Evolutionary conservation across 2,329 filamentous ascomycete species (phyloP), one percentile per base, ranked within the genome.

Genomic region (Beauveria pseudobassiana): DNA sequence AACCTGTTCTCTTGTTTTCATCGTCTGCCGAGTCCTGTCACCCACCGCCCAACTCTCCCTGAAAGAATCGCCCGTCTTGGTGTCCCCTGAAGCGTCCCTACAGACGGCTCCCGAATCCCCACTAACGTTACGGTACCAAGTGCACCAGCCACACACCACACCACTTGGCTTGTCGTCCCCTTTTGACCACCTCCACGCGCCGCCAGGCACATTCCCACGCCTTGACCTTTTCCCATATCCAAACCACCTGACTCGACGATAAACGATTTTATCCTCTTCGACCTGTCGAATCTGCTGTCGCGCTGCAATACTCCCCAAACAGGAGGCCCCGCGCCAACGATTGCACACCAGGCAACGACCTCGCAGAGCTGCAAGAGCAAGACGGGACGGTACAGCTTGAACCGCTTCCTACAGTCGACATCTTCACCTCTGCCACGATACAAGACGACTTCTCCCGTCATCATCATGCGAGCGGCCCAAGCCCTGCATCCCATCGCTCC

Each of bases 381-480:
- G 49, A 60, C 48, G 14, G 22, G 55, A 58, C 49, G 26, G 56
- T 22, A 43, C 38, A 28, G 24, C 34, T 59, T 52, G 46, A 24
- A 40, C 55, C 34, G 56, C 46, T 30, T 59, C 56, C 56, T 22
- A 43, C 56, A 26, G 46, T 45, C 48, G 56, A 49, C 46, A 26
- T 45, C 57, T 30, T 51, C 49, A 49, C 48, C 48, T 49, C 57
- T 46, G 48, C 57, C 34, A 60, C 57, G 48, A 52, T 26, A 34
- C 57, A 40, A 60, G 53, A 24, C 57, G 49, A 46, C 51, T 60
- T 51, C 61, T 58, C 62, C 62, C 53, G 46, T 59, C 61, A 57
- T 69, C 70, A 76, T 71, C 72, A 76, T 76, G 75, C 74, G 68
- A 76, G 69, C 71, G 72, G 75, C 72, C 72, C 69, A 68, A 69